phyloP scores from a whole-genome alignment of 768 basidiomycete genomes.

The Xerocomus potaroensis region DNA sequence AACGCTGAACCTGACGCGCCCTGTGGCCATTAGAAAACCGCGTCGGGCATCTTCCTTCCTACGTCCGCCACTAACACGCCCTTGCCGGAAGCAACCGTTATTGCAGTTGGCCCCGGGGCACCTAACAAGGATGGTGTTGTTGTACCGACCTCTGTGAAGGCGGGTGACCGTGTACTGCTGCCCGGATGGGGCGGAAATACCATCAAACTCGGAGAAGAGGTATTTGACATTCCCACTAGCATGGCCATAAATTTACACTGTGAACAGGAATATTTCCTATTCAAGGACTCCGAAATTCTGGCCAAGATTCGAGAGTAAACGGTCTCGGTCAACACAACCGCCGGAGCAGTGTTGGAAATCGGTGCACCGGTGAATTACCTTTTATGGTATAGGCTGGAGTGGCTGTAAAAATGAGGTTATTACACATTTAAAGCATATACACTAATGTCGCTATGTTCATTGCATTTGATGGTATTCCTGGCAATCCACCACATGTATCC shows the following conservation, averaged over 20 bases:
- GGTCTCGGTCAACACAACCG: too few relatives aligned
- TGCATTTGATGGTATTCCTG: conserved; percentile 11
- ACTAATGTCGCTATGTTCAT: conserved; percentile 21
- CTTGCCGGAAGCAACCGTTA: conserved; percentile 95
- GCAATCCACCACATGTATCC: conserved; percentile 29
- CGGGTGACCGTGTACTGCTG: conserved; percentile 89
- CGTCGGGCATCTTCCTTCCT: conserved; percentile 93
- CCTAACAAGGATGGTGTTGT: conserved; percentile 80
- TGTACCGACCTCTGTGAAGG: conserved; percentile 70
- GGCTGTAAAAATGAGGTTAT: conserved; percentile 8
- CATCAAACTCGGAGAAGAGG: conserved; percentile 97
- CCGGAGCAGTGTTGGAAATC: not conserved
- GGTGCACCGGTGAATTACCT: conserved; percentile 1
- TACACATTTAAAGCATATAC: conserved; percentile 8
- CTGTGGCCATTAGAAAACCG: conserved; percentile 87
- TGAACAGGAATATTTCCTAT: conserved; percentile 85
- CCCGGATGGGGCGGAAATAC: conserved; percentile 96
- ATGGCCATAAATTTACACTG: not conserved
- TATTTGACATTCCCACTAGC: conserved; percentile 35
- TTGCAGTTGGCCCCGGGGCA: conserved; percentile 94
- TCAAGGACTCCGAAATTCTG: conserved; percentile 92
- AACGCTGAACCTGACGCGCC: not conserved
- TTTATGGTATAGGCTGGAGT: not conserved
- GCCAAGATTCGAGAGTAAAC: conserved; percentile 91
- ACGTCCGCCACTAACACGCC: conserved; percentile 78